Evolutionary conservation across 2,329 filamentous ascomycete species (phyloP), one percentile per base, ranked within the genome.

Genomic region (Fusarium sp.): DNA sequence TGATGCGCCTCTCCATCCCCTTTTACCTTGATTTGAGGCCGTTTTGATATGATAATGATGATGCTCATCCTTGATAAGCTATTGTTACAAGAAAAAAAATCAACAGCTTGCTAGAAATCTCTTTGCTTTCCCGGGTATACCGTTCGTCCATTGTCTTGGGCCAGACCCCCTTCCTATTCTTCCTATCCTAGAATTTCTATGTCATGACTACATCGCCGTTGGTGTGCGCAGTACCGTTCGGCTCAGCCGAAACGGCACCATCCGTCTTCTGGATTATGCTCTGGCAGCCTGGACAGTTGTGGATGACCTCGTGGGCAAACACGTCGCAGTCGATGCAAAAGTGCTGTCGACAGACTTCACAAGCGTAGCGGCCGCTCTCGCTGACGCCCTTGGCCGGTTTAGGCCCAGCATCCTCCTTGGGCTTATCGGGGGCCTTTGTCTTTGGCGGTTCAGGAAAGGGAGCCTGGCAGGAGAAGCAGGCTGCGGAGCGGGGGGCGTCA

Each of bases 291-390:
- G 96, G 94, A 76, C 96, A 99, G 79, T 98, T 98, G 78, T 99
- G 95, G 56, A 97, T 87, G 11, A 96, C 89, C 81, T 97, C 93
- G 78, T 99, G 96, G 23, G 93, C 91, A 81, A 96, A 97, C 23
- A 97, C 89, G 79, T 99, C 96, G 79, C 96, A 99, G 78, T 99
- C 96, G 70, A 99, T 96, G 83, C 96, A 99, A 78, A 98, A 99
- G 80, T 98, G 95, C 64, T 92, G 90, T 3, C 86, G 81, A 79
- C 96, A 99, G n/a, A 90, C 89, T 72, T 91, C 87, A 78, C 96
- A 99, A 64, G 92, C 92, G 77, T 99, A 99, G 56, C 96, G 84
- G 51, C 91, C 90, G 76, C 91, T 96, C 82, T 96, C 93, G 77
- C 92, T 95, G 44, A 94, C 90, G 1, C 91, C 90, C 75, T 89